Percentiles rank a stretch among this genome's conserved stretches.
Conservation (phyloP, 2,329 filamentous ascomycete species). For the Aaosphaeria pasadenensis region DNA sequence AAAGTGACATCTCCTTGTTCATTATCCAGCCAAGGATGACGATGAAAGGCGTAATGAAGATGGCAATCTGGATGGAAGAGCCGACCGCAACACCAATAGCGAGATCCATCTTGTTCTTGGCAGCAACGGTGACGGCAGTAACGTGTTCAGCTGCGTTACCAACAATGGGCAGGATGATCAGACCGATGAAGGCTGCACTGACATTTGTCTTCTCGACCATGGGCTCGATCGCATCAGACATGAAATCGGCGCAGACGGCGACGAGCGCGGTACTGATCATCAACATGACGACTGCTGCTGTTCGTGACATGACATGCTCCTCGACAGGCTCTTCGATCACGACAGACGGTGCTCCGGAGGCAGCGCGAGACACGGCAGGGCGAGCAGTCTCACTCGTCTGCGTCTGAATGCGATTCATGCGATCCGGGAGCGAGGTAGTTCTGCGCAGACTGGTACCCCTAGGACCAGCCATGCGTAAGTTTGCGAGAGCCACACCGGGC, state of each 20-base stretch:
- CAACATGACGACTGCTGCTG: constrained; percentile 55
- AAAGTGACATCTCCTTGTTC: constrained; percentile 65
- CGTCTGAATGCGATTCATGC: constrained; percentile 25
- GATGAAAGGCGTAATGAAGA: constrained; percentile 74
- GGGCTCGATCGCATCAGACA: constrained; percentile 69
- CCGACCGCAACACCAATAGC: constrained; percentile 79
- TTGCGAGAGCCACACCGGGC: constrained; percentile 21
- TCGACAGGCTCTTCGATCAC: constrained; percentile 19
- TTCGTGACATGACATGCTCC: constrained; percentile 52
- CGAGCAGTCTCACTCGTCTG: constrained; percentile 13
- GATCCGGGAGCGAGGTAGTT: constrained; percentile 34
- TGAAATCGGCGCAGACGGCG: constrained; percentile 66
- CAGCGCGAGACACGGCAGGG: constrained; percentile 15
- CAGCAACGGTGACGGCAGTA: constrained; percentile 74
- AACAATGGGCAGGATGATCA: constrained; percentile 80
- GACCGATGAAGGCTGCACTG: constrained; percentile 72
- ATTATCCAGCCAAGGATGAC: constrained; percentile 78
- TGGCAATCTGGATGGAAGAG: constrained; percentile 75
- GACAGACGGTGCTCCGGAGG: constrained; percentile 10
- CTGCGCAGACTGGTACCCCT: constrained; percentile 23
- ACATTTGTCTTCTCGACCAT: constrained; percentile 61
- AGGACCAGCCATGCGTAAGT: constrained; percentile 31
- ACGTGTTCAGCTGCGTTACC: constrained; percentile 81
- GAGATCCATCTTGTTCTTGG: constrained; percentile 83
- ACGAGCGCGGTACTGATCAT: constrained; percentile 55